Evolutionary conservation across 441 rosid genomes (phyloP).

Genomic region (Erodium moschatum): DNA sequence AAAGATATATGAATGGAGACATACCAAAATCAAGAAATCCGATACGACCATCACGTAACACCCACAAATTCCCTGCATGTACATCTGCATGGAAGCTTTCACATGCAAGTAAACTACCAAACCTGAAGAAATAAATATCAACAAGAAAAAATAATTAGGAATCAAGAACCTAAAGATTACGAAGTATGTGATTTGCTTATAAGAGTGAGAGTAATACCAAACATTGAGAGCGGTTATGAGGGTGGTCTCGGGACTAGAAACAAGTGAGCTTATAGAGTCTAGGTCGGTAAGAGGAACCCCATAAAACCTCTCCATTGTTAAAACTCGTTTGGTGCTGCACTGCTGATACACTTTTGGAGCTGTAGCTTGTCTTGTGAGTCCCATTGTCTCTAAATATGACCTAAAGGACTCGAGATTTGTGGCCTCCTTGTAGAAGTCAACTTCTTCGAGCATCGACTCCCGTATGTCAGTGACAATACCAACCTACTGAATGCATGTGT

Average conservation of each 20-base stretch:
- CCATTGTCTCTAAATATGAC: conserved; percentile 80
- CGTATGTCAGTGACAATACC: conserved; percentile 84
- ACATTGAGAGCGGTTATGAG: conserved; percentile 93
- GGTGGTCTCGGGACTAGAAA: conserved; percentile 78
- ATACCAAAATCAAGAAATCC: conserved; percentile 99
- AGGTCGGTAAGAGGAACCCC: conserved; percentile 98
- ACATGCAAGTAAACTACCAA: conserved; percentile 95
- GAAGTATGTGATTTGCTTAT: not conserved
- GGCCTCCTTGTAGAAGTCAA: conserved; percentile 87
- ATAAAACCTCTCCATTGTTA: conserved; percentile 98
- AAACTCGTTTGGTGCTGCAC: conserved; percentile 72
- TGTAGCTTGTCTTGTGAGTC: conserved; percentile 81
- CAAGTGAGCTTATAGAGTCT: conserved; percentile 82
- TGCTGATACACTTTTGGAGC: conserved; percentile 81
- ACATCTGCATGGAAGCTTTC: conserved; percentile 98
- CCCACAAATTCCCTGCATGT: conserved; percentile 96
- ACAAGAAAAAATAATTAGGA: not conserved
- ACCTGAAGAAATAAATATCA: conserved; percentile 36
- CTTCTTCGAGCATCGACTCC: conserved; percentile 97
- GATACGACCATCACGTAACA: conserved; percentile 89
- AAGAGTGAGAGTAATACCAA: conserved; percentile 44
- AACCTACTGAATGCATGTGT: conserved; percentile 42
- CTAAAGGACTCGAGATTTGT: conserved; percentile 65
- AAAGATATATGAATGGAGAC: conserved; percentile 6
- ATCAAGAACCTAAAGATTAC: conserved; percentile 6